A percentile compares a stretch with the other conserved stretches of the same genome.
These are phyloP conservation scores for Botrytis sinoallii DNA, from an alignment of 2,329 filamentous ascomycete species.

Conservation along the genomic window DNA sequence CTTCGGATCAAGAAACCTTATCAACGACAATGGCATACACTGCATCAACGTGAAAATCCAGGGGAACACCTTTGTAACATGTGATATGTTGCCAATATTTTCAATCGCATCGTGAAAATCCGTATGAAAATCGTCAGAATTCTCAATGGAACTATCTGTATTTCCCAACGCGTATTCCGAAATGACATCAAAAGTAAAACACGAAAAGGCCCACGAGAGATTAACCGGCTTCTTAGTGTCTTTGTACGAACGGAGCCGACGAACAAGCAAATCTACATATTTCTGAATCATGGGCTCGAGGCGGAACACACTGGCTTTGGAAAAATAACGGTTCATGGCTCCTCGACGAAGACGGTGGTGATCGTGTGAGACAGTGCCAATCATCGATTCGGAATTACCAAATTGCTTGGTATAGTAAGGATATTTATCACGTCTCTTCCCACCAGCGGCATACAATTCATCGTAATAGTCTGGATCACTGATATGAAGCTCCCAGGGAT, in stretches of 20 bases:
- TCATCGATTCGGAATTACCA: constrained; percentile 15
- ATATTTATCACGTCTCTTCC: constrained; percentile 22
- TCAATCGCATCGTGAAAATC: constrained; percentile 2
- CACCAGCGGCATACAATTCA: constrained; percentile 39
- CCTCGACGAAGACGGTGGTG: constrained; percentile 25
- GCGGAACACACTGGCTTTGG: constrained; percentile 22
- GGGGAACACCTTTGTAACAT: not conserved
- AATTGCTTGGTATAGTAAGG: constrained; percentile 20
- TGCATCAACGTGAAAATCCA: constrained; percentile 15
- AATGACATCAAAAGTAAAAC: constrained; percentile 29
- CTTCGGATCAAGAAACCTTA: not conserved
- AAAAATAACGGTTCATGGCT: constrained; percentile 29
- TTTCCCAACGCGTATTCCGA: constrained; percentile 33
- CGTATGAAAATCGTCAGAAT: constrained; percentile 11
- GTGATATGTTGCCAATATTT: constrained; percentile 15
- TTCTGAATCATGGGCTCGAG: constrained; percentile 28
- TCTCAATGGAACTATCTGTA: constrained; percentile 21
- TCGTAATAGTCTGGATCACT: constrained; percentile 40
- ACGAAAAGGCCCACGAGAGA: constrained; percentile 15
- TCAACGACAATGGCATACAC: not conserved
- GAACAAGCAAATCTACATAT: constrained; percentile 19
- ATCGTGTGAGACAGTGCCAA: constrained; percentile 26
- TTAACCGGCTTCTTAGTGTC: constrained; percentile 12
- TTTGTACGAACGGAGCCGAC: constrained; percentile 18
- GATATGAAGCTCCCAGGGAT: constrained; percentile 43